Evolutionary conservation across 306 rosid species (phyloP).

Genomic region (Adenanthera pavonina): DNA sequence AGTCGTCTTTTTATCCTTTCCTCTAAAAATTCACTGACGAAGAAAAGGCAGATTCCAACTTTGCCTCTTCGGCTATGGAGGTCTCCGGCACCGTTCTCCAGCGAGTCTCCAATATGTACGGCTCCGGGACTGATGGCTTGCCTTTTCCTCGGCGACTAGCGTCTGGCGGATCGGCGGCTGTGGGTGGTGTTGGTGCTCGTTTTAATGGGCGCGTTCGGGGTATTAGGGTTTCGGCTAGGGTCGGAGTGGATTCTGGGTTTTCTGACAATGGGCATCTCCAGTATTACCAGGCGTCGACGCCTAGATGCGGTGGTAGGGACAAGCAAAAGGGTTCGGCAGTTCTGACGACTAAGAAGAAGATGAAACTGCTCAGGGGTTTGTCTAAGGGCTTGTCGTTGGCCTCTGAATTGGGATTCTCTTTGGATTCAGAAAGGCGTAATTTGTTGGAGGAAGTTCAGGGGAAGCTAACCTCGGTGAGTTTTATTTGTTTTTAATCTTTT

Average conservation of each 20-base stretch:
- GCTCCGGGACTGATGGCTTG: conserved; percentile 5
- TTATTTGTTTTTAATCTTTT: neutral
- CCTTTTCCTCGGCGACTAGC: neutral
- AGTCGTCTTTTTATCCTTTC: too few species aligned
- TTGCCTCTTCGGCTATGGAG: conserved; percentile 54
- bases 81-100: conserved; percentile 66
- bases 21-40: neutral
- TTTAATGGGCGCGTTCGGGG: conserved; percentile 25
- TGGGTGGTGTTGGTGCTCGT: conserved; percentile 20
- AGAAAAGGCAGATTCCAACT: neutral
- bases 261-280: conserved; percentile 60
- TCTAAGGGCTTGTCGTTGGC: conserved; percentile 41
- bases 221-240: conserved; percentile 23
- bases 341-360: conserved; percentile 55
- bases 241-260: conserved; percentile 50
- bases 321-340: conserved; percentile 46
- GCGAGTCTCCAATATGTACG: conserved; percentile 39
- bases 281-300: conserved; percentile 47
- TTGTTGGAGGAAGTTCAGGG: conserved; percentile 46
- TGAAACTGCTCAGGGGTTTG: conserved; percentile 65
- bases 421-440: conserved; percentile 39
- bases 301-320: conserved; percentile 45
- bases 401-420: conserved; percentile 47
- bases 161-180: conserved; percentile 25
- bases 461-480: conserved; percentile 57